Evolutionary conservation across 176 grass and related monocot genomes (phyloP).

Genomic region (Musa itinerans): DNA sequence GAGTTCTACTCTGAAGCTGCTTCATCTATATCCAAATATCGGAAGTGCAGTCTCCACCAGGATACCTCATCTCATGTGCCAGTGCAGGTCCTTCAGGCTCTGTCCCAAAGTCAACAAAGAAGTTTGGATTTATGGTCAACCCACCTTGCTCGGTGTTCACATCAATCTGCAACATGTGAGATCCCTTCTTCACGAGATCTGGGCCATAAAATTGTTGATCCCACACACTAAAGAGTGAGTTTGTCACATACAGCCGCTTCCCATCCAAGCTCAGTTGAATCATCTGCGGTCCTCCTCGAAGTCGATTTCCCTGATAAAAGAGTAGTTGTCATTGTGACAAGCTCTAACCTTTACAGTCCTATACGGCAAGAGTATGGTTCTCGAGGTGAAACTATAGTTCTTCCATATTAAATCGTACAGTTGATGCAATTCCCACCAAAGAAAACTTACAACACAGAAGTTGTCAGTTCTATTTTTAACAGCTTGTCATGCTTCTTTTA

Average conservation of each 20-base stretch:
- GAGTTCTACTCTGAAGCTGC: no score
- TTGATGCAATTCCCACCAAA: no score
- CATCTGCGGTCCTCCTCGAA: constrained; percentile 89
- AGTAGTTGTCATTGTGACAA: neutral
- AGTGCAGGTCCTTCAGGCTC: constrained; percentile 71
- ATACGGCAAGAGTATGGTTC: no score
- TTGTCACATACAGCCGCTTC: constrained; percentile 79
- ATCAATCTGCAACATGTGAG: constrained; percentile 86
- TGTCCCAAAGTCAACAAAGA: constrained; percentile 75
- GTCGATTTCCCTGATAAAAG: constrained; percentile 48
- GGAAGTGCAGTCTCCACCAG: constrained; percentile 90
- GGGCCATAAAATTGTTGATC: constrained; percentile 68
- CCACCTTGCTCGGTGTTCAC: constrained; percentile 67
- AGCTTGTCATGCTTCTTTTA: no score
- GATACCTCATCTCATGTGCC: constrained; percentile 98
- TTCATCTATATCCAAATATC: constrained; percentile 73
- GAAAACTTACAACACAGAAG: no score
- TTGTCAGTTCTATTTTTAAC: no score
- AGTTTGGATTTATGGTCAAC: constrained; percentile 61
- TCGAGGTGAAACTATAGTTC: no score
- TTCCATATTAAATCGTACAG: no score
- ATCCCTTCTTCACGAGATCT: constrained; percentile 73
- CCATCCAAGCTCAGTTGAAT: constrained; percentile 89
- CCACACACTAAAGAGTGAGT: constrained; percentile 91
- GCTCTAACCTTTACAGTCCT: no score